A percentile compares a stretch with the other conserved stretches of the same genome.
Evolutionary conservation across 108 stramenopile genomes (phyloP).

Genomic region (Parietichytrium sp.): DNA sequence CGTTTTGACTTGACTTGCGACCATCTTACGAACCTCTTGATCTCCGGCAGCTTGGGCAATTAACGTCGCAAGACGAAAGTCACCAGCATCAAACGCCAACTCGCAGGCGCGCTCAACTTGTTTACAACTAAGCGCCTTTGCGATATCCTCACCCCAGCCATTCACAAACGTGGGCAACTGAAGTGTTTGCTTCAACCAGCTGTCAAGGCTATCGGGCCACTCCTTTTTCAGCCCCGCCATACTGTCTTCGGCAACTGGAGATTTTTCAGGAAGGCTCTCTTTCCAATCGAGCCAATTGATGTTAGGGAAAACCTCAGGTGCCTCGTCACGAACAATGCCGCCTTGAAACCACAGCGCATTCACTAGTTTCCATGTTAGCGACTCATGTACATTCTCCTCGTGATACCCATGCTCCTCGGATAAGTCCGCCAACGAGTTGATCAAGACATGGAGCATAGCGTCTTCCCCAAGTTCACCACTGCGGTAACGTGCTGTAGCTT

Average conservation of each 20-base stretch:
- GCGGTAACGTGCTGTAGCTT: no score
- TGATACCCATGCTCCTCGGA: no score
- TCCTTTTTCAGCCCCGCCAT: background rate
- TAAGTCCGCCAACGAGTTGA: no score
- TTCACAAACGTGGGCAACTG: background rate
- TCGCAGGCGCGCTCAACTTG: background rate
- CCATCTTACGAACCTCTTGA: background rate
- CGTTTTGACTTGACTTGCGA: background rate
- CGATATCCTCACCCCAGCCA: background rate
- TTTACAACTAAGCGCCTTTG: background rate
- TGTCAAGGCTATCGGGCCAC: slow-evolving; percentile 27
- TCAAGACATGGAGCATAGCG: no score
- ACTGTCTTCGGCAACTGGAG: background rate
- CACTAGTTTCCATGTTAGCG: no score
- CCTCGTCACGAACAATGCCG: no score
- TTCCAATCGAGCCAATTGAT: background rate
- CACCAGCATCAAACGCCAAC: background rate
- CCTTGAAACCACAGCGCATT: no score
- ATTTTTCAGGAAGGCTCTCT: background rate
- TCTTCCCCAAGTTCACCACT: no score
- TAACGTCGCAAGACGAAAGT: slow-evolving; percentile 16
- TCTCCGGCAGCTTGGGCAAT: slow-evolving; percentile 14
- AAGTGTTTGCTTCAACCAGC: background rate
- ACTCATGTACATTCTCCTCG: no score
- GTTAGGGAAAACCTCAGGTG: no score